Evolutionary conservation across 495 filamentous ascomycete species (phyloP).

Genomic region (Penicillium maclennaniae): DNA sequence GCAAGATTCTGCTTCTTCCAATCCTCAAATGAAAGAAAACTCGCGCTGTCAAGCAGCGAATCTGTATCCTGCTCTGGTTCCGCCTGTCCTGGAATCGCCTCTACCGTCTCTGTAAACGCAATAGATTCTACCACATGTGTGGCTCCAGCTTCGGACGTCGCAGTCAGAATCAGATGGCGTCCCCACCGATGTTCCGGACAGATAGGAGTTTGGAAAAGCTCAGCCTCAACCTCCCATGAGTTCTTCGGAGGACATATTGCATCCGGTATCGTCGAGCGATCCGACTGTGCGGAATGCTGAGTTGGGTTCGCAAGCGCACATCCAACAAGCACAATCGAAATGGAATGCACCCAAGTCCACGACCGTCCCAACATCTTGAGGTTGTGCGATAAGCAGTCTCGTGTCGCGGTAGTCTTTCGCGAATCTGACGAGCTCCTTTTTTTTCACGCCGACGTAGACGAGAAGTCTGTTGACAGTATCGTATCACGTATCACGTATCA

Average conservation of each 20-base stretch:
- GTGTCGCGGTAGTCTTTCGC: too few relatives aligned
- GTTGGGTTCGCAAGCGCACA: slow-evolving; percentile 3
- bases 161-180: not conserved
- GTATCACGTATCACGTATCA: not conserved
- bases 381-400: not conserved
- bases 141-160: not conserved
- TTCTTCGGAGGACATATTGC: slow-evolving; percentile 15
- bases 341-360: slow-evolving; percentile 7
- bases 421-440: not conserved
- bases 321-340: slow-evolving; percentile 6
- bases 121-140: not conserved
- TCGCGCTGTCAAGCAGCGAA: slow-evolving; percentile 71
- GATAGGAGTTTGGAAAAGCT: slow-evolving; percentile 12
- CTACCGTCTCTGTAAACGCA: not conserved
- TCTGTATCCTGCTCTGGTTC: slow-evolving; percentile 54
- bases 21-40: slow-evolving; percentile 96
- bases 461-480: not conserved
- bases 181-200: slow-evolving; percentile 20
- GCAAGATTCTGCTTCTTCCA: slow-evolving; percentile 95
- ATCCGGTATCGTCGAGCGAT: not conserved
- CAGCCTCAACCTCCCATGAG: slow-evolving; percentile 17
- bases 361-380: slow-evolving; percentile 19
- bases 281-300: slow-evolving; percentile 6
- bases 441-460: not conserved
- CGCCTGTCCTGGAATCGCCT: slow-evolving; percentile 1